Percentiles rank a stretch among this genome's conserved stretches.
These are phyloP conservation scores for Quercus dentata DNA, from an alignment of 306 rosid species.

Conservation along the genomic window DNA sequence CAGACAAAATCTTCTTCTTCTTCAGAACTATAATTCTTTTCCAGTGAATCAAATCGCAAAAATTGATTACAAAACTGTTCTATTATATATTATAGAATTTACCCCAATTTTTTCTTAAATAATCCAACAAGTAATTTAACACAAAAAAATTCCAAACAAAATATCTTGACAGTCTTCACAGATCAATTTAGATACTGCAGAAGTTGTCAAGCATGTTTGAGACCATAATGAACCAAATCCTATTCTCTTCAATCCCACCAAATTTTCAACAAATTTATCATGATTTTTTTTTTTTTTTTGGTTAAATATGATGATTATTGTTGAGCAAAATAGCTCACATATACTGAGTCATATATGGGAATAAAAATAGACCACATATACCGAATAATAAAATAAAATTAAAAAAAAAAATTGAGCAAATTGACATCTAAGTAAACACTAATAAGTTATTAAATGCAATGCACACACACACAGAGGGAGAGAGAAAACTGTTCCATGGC, in stretches of 20 bases:
- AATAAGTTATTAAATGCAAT: not conserved
- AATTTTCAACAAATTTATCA: too few species aligned
- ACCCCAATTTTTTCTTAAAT: not conserved
- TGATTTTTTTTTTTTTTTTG: too few species aligned
- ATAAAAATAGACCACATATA: not conserved
- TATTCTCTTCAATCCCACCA: not conserved
- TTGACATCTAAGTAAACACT: not conserved
- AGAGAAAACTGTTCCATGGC: slow-evolving; percentile 74
- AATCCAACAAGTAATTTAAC: not conserved
- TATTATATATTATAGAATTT: not conserved
- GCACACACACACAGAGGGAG: not conserved
- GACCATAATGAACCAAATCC: not conserved
- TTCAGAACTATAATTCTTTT: not conserved
- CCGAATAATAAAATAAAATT: not conserved
- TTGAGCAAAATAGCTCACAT: not conserved
- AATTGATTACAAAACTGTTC: not conserved
- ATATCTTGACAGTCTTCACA: not conserved
- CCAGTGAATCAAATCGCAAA: not conserved
- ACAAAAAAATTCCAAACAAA: not conserved
- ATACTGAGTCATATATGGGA: not conserved
- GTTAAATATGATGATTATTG: not conserved
- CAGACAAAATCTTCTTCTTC: not conserved
- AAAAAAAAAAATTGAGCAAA: not conserved
- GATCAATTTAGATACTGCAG: too few species aligned
- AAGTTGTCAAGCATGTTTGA: too few species aligned